Evolutionary conservation across 495 filamentous ascomycete species (phyloP), one percentile per base, ranked within the genome.

Genomic region (Cairneyella variabilis): DNA sequence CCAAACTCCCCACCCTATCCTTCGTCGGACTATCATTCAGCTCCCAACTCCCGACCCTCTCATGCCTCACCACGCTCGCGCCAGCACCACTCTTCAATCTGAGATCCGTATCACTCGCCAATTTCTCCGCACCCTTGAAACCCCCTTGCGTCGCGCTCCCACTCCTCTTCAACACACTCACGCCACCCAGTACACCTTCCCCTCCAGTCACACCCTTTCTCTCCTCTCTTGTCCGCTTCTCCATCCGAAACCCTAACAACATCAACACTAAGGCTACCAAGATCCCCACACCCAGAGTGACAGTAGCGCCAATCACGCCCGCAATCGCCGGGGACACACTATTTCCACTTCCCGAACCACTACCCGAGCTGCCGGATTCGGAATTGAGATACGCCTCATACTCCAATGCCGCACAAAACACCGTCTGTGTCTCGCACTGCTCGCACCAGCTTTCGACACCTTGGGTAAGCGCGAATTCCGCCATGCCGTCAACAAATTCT

Each of bases 251-350:
- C 3, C 76, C 72, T 50, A 66, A 69, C 34, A 83, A 58, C 61
- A 76, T 44, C 14, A 55, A 12, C 2, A 48, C 23, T 8, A 48
- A 17, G 6, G 36, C 45, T 7, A 48, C 36, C n/a, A 67, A 8
- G 0, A 82, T 54, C 18, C 82, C 63, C 10, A 82, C 72, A 27
- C 70, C 82, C 23, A 85, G 60, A 2, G 82, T 82, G 1, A 84
- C 77, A 65, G 83, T 74, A 1, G 82, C 83, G 27, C 82, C 83
- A 63, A 85, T 82, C 7, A 84, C 79, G 48, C 82, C 82, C 2
- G 69, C 78, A 54, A 74, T 57, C 45, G 37, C 18, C 17, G 54
- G 30, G 6, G 51, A 57, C 8, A 58, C 7, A 1, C 21, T 14
- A 14, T 36, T 51, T 3, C 8, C 23, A 16, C 6, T 14, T 34